phyloP scores from a whole-genome alignment of 768 basidiomycete species.

The Calocybe indica region DNA sequence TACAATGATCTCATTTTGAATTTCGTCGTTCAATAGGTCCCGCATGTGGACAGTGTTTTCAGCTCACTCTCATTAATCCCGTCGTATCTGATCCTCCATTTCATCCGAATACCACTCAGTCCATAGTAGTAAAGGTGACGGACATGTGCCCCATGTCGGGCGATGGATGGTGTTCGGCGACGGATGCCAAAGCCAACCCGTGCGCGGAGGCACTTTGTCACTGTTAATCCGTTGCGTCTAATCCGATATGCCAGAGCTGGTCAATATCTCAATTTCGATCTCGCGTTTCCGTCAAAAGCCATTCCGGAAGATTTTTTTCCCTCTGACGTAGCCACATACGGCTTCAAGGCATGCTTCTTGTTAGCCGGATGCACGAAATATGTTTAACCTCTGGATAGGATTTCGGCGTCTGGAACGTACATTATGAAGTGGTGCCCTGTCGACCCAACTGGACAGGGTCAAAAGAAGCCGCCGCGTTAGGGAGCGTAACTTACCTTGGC shows the following conservation, averaged over 20 bases:
- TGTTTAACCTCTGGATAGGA: conserved; percentile 37
- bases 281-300: conserved; percentile 67
- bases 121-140: conserved; percentile 70
- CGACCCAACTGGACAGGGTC: conserved; percentile 57
- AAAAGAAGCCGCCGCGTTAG: conserved; percentile 53
- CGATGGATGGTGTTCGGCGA: conserved; percentile 70
- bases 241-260: conserved; percentile 43
- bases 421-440: conserved; percentile 63
- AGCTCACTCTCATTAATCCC: conserved; percentile 66
- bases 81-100: conserved; percentile 65
- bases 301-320: conserved; percentile 75
- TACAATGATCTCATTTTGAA: neutral
- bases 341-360: conserved; percentile 31
- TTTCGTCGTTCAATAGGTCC: conserved; percentile 38
- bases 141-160: conserved; percentile 68
- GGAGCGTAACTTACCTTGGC: conserved; percentile 55
- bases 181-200: conserved; percentile 54
- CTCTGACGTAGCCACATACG: conserved; percentile 60
- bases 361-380: neutral
- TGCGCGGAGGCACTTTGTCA: conserved; percentile 26
- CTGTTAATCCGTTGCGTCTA: neutral
- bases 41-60: conserved; percentile 75
- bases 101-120: conserved; percentile 52
- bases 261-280: conserved; percentile 73
- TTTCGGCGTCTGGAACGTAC: conserved; percentile 85